Conservation (phyloP, 192 early-diverging fungal genomes). For the Coemansia umbellata region DNA sequence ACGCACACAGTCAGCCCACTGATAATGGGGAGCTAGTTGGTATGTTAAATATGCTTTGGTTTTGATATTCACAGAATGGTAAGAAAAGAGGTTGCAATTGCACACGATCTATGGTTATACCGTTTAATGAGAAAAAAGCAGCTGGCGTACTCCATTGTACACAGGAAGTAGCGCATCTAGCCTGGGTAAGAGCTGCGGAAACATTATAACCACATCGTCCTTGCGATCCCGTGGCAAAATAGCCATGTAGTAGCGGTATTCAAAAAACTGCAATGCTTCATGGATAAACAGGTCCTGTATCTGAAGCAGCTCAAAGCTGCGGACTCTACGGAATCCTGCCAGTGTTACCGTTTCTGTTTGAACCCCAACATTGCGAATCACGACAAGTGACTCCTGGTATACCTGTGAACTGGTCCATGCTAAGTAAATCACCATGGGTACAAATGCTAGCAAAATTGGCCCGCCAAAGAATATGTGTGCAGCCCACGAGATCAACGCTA, state of each 20-base stretch:
- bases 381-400: conserved; percentile 40
- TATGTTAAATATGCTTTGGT: too few species aligned
- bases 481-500: conserved; percentile 42
- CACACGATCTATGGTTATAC: too few species aligned
- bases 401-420: conserved; percentile 28
- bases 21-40: too few species aligned
- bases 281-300: conserved; percentile 44
- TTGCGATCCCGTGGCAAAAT: conserved; percentile 25
- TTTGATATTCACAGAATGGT: too few species aligned
- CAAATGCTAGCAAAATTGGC: conserved; percentile 17
- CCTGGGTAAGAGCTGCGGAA: conserved; percentile 35
- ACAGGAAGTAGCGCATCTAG: conserved; percentile 31
- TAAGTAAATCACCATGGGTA: conserved; percentile 36
- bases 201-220: conserved; percentile 34
- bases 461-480: conserved; percentile 44
- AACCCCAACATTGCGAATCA: conserved; percentile 44
- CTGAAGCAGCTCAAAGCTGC: conserved; percentile 27
- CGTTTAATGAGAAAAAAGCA: conserved; percentile 21
- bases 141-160: conserved; percentile 37
- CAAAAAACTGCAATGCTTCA: conserved; percentile 39
- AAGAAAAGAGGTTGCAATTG: too few species aligned
- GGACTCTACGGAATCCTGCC: conserved; percentile 24
- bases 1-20: too few species aligned
- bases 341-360: conserved; percentile 37
- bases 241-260: conserved; percentile 51